Percentiles rank a stretch among this genome's conserved stretches.
phyloP scores from a whole-genome alignment of 495 filamentous ascomycete species.

The Aspergillus carlsbadensis region DNA sequence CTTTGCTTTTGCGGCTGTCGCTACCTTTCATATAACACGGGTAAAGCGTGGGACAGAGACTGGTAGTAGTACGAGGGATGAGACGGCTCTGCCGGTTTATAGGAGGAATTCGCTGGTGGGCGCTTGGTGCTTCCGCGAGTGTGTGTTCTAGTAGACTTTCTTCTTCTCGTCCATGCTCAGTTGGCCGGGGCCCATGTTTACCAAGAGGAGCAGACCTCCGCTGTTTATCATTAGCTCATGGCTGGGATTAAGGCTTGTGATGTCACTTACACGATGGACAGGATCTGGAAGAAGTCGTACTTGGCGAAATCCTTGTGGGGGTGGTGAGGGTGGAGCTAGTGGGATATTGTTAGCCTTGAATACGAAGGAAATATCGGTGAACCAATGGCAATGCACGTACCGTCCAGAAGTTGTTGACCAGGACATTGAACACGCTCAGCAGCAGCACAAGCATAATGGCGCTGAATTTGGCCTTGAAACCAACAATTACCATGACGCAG shows the following conservation, averaged over 20 bases:
- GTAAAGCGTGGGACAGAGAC: no score
- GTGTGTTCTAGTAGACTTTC: slow-evolving; percentile 82
- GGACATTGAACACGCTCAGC: slow-evolving; percentile 89
- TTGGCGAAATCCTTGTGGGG: slow-evolving; percentile 99
- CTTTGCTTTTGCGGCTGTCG: neutral
- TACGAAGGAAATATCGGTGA: slow-evolving; percentile 15
- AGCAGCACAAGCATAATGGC: slow-evolving; percentile 91
- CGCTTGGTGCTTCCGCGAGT: slow-evolving; percentile 1
- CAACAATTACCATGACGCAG: slow-evolving; percentile 98
- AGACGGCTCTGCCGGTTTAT: neutral
- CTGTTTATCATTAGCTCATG: slow-evolving; percentile 36
- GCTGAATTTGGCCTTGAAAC: slow-evolving; percentile 99
- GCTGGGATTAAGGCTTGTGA: neutral
- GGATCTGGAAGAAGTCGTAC: slow-evolving; percentile 99
- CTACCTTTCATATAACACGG: neutral
- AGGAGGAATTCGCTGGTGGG: neutral
- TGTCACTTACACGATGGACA: slow-evolving; percentile 85
- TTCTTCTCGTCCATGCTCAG: slow-evolving; percentile 99
- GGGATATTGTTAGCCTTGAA: slow-evolving; percentile 16
- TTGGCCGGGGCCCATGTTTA: slow-evolving; percentile 97
- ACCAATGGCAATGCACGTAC: slow-evolving; percentile 55
- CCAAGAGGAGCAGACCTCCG: slow-evolving; percentile 88
- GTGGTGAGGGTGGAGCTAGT: slow-evolving; percentile 92
- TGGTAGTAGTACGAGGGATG: no score
- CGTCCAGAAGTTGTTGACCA: slow-evolving; percentile 99